Base-by-base conservation (phyloP, 2,329 filamentous ascomycete genomes). In the Fusarium palustre region DNA sequence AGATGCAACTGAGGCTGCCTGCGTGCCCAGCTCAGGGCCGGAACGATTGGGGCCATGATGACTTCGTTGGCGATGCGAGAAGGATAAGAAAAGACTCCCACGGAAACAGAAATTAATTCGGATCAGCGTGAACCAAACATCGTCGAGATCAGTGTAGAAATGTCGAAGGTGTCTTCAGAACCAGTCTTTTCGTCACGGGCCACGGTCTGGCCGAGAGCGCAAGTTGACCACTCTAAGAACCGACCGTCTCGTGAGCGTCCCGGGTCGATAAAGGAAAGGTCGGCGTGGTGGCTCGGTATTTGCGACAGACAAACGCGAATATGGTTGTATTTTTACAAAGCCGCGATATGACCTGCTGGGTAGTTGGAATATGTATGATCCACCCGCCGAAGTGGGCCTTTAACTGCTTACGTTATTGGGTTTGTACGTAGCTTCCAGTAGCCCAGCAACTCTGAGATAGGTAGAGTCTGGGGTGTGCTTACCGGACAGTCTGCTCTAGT, bases 1-100 rank as follows among this genome's bases (percentile, higher is more conserved):
- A 86, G 79, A 63, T 84, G 80, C 60, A 87, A 76, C 64, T 86
- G 83, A 58, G 82, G 81, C 66, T 80, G 77, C 68, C 79, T 83
- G 76, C 73, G 81, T 77, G 72, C 79, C 74, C 75, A 81, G 75
- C 74, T 76, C 72, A 57, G 71, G 64, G 68, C 63, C 18, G 34
- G 36, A 47, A 54, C 42, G 28, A 75, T 73, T 22, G 74, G 71
- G 12, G 70, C 74, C 74, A 76, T 76, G 20, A 9, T 53, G 20
- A 24, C 63, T 20, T 34, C 48, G 28, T 16, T 39, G 9, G 7
- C 28, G 8, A 34, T 16, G 18, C 18, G 20, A 52, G 15, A 48
- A 56, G 33, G 39, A 60, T 52, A 59, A 61, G 59, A 55, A 48
- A 56, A 59, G 53, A 50, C 24, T 52, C n/a, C 48, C n/a, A 10